Conservation (phyloP, 2,329 filamentous ascomycete genomes). For the Amylocarpus encephaloides region DNA sequence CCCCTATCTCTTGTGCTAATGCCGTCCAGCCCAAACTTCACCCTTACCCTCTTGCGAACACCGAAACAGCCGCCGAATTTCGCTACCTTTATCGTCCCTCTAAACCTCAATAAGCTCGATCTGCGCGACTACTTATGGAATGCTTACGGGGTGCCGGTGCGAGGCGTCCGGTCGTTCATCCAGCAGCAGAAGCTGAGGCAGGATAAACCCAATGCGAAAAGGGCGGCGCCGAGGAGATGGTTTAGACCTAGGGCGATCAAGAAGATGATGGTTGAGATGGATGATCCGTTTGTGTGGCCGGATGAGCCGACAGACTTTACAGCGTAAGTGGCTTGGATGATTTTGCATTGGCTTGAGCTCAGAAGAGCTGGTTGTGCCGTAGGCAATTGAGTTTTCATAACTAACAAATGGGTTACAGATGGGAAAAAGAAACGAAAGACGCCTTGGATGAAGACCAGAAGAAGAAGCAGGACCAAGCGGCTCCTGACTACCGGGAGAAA, state of each 20-base stretch:
- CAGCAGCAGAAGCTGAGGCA: constrained; percentile 60
- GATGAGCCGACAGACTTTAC: constrained; percentile 50
- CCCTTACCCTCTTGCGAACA: constrained; percentile 70
- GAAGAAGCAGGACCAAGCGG: constrained; percentile 30
- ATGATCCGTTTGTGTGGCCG: constrained; percentile 83
- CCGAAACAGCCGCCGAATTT: constrained; percentile 68
- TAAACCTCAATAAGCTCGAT: constrained; percentile 94
- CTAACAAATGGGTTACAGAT: constrained; percentile 34
- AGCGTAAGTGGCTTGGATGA: background rate
- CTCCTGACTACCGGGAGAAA: constrained; percentile 27
- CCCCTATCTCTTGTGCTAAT: constrained; percentile 1
- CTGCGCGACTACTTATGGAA: constrained; percentile 91
- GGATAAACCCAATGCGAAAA: constrained; percentile 35
- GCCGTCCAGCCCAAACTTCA: constrained; percentile 67
- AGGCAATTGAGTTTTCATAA: background rate
- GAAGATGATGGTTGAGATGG: constrained; percentile 91
- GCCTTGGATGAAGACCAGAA: constrained; percentile 44
- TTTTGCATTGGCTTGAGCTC: too few relatives aligned
- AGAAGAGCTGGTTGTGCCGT: constrained; percentile 13
- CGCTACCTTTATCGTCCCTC: constrained; percentile 84
- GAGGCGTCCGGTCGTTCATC: constrained; percentile 72
- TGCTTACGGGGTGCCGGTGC: constrained; percentile 69
- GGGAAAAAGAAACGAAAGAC: constrained; percentile 57
- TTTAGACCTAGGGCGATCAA: constrained; percentile 71
- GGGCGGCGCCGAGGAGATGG: constrained; percentile 45